Base-by-base conservation (phyloP, 495 filamentous ascomycete genomes). In the Xylaria bambusicola region DNA sequence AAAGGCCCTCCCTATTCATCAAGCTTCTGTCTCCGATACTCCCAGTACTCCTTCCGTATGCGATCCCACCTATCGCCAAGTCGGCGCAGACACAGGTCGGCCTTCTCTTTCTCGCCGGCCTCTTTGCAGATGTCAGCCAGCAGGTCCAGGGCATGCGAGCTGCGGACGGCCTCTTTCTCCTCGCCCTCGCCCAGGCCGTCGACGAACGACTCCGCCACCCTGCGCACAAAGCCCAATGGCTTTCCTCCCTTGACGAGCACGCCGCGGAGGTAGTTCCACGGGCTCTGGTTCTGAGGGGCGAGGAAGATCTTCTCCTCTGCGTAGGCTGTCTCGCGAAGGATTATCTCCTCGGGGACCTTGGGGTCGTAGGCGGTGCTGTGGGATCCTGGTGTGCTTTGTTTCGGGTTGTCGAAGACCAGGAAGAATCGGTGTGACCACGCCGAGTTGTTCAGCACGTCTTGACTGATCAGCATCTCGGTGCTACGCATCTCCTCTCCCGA, bases 371-470 rank as follows among this genome's bases (percentile, higher is more conserved):
- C 76, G 1, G 73, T 77, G 3, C 74, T 72, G 20, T 71, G 71
- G 6, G 73, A 54, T 26, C 77, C 81, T 2, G 76, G 72, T 52
- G 86, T 86, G 15, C 73, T 69, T 48, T 73, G 60, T 7, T 55
- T 64, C 8, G 81, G 86, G 78, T 84, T 70, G 0, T 88, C 88
- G 69, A 98, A 96, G 2, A 94, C 84, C 6, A 98, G 63, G 73
- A 91, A 96, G 77, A 91, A 98, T 12, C 94, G 86, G 77, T 98
- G 95, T 63, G 92, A 95, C 94, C 94, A 98, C 31, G 93, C 94
- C 26, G 88, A 92, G 71, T 98, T 98, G 73, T 98, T 98, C 63
- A 91, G 81, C 50, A 98, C 86, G 73, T 98, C 94, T 9, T 81
- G 74, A 51, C 80, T 72, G 18, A 98, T 77, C 63, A 97, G 80